phyloP scores from a whole-genome alignment of 768 basidiomycete genomes.

The Russula sp. region DNA sequence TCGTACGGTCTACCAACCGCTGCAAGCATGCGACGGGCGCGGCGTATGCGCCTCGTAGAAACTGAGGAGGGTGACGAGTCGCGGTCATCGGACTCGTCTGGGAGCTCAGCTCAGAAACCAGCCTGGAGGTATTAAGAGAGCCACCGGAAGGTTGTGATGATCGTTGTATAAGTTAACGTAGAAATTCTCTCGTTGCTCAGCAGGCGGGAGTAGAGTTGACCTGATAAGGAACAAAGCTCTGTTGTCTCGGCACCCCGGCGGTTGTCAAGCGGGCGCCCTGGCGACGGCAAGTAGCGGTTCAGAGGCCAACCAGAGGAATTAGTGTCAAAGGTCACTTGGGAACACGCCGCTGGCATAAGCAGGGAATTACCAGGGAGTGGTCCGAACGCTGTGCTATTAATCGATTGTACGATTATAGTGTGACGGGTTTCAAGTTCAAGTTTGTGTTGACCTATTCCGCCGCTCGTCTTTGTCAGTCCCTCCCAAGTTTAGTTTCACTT shows the following conservation, averaged over 20 bases:
- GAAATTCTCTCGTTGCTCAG: too few relatives aligned
- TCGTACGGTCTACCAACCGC: constrained; percentile 18
- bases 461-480: background rate
- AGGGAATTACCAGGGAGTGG: background rate
- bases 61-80: constrained; percentile 17
- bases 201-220: background rate
- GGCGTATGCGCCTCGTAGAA: background rate
- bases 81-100: constrained; percentile 13
- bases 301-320: background rate
- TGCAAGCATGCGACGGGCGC: constrained; percentile 14
- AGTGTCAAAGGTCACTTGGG: background rate
- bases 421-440: background rate
- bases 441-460: background rate
- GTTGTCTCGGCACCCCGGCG: background rate
- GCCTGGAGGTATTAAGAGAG: constrained; percentile 17
- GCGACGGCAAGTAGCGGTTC: constrained; percentile 10
- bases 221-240: constrained; percentile 6
- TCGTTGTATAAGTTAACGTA: background rate
- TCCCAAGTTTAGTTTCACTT: background rate
- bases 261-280: constrained; percentile 8
- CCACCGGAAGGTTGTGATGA: background rate
- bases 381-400: background rate
- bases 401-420: background rate
- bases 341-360: background rate
- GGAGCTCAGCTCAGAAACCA: constrained; percentile 16